These are phyloP conservation scores for Linnemannia schmuckeri DNA, from an alignment of 192 early-diverging fungal species.

Conservation along the genomic window DNA sequence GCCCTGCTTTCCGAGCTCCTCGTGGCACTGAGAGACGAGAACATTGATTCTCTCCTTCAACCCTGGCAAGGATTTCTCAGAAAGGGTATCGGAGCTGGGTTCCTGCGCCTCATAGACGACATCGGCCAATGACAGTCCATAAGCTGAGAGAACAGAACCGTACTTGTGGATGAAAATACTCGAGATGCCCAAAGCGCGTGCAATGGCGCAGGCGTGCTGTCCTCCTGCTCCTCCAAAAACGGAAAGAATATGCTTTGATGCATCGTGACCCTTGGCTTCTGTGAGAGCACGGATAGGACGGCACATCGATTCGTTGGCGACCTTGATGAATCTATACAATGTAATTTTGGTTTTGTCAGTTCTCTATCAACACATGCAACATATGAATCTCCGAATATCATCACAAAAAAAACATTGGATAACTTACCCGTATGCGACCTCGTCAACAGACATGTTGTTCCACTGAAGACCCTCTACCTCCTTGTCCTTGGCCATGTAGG, in stretches of 20 bases:
- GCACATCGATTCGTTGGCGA: slow-evolving; percentile 98
- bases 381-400: not conserved
- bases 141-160: slow-evolving; percentile 94
- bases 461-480: slow-evolving; percentile 15
- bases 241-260: slow-evolving; percentile 84
- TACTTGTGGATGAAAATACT: slow-evolving; percentile 90
- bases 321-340: slow-evolving; percentile 78
- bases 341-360: not conserved
- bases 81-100: slow-evolving; percentile 74
- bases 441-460: slow-evolving; percentile 77
- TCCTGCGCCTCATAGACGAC: slow-evolving; percentile 93
- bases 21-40: slow-evolving; percentile 61
- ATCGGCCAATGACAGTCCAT: slow-evolving; percentile 90
- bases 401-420: not conserved
- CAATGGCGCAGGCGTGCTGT: slow-evolving; percentile 97
- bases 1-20: slow-evolving; percentile 77
- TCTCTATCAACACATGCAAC: not conserved
- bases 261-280: slow-evolving; percentile 92
- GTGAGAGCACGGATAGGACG: slow-evolving; percentile 93
- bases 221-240: slow-evolving; percentile 97
- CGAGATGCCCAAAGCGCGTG: slow-evolving; percentile 85
- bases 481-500: slow-evolving; percentile 55
- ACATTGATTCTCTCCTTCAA: slow-evolving; percentile 67
- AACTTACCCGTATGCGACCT: slow-evolving; percentile 85
- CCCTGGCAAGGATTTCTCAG: slow-evolving; percentile 44